These are phyloP conservation scores for Hyphodiscus sp. DNA, from an alignment of 2,329 filamentous ascomycete species.

Conservation along the genomic window DNA sequence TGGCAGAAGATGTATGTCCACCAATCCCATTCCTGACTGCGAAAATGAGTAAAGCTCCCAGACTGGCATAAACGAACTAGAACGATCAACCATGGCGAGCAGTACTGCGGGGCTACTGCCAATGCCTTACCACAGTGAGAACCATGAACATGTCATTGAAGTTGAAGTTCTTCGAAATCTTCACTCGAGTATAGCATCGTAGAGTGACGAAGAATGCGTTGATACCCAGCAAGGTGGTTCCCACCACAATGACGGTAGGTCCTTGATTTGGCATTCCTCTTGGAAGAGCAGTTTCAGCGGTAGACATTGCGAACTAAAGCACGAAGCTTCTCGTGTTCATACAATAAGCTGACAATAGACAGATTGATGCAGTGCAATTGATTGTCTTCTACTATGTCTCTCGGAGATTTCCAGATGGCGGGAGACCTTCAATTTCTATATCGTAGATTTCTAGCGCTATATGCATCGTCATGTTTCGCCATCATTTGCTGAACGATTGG, in stretches of 20 bases:
- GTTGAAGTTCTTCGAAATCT: slow-evolving; percentile 11
- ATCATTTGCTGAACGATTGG: too few species aligned
- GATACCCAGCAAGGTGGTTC: slow-evolving; percentile 12
- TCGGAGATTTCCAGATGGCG: too few species aligned
- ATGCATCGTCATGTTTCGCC: too few species aligned
- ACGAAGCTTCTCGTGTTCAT: too few species aligned
- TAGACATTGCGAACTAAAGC: too few species aligned
- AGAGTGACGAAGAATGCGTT: slow-evolving; percentile 12
- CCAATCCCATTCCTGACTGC: slow-evolving; percentile 16
- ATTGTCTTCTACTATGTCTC: too few species aligned
- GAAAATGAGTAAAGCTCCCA: slow-evolving; percentile 13
- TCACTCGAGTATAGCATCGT: slow-evolving; percentile 8
- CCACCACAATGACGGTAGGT: slow-evolving; percentile 14
- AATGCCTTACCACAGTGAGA: slow-evolving; percentile 10
- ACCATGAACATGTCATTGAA: slow-evolving; percentile 18
- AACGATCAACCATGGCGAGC: too few species aligned
- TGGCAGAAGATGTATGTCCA: slow-evolving; percentile 5
- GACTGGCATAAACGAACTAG: slow-evolving; percentile 6
- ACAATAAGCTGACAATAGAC: too few species aligned
- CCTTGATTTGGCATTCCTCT: slow-evolving; percentile 1
- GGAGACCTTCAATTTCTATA: too few species aligned
- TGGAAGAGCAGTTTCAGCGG: too few species aligned
- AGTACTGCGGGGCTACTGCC: neutral
- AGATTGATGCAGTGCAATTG: too few species aligned
- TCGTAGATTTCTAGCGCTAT: too few species aligned